Base-by-base conservation (phyloP, 768 basidiomycete species). In the Suillus placidus region DNA sequence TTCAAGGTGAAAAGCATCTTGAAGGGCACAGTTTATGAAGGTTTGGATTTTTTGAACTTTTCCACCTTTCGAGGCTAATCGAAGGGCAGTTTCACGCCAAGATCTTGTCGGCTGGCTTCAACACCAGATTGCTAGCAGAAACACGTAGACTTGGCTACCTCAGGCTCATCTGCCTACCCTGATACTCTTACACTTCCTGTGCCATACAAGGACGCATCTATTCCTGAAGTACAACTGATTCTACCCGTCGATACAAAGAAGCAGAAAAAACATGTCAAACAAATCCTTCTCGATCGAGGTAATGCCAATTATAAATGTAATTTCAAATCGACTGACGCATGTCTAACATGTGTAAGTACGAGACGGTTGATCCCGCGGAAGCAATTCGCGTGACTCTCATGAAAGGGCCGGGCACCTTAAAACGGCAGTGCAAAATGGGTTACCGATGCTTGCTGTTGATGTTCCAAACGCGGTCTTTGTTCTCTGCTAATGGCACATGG, bases 1-100 rank as follows among this genome's bases (percentile, higher is more conserved):
- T 94, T 91, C 84, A 93, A 89, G 71, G 87, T 94, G 56, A 93
- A 93, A 80, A 93, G 90, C 69, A 87, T 94, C 30, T 80, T 94
- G 60, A 90, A 87, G 73, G 89, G 90, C 30, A 88, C 88, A 0
- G 93, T 94, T 73, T 83, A 86, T 60, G 92, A 93, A 73, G 78
- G 92, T 91, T 67, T 66, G 86, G 72, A 14, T 56, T 35, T 23
- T 60, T 3, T 20, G 10, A 49, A 23, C 35, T 26, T 9, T 8
- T 38, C 12, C 26, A 62, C 56, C 2, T 14, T 32, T 45, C 8
- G n/a, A 34, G 65, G 14, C 69, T 70, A 49, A 72, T 43, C 9
- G 18, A 6, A 38, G 26, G 82, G 23, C 77, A 87, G 85, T 84
- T 34, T 77, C 90, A 6, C 83, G 86, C 7, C 86, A 88, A 60